Evolutionary conservation across 2,329 filamentous ascomycete species (phyloP), one percentile per base, ranked within the genome.

Genomic region (Fusarium nelsonii): DNA sequence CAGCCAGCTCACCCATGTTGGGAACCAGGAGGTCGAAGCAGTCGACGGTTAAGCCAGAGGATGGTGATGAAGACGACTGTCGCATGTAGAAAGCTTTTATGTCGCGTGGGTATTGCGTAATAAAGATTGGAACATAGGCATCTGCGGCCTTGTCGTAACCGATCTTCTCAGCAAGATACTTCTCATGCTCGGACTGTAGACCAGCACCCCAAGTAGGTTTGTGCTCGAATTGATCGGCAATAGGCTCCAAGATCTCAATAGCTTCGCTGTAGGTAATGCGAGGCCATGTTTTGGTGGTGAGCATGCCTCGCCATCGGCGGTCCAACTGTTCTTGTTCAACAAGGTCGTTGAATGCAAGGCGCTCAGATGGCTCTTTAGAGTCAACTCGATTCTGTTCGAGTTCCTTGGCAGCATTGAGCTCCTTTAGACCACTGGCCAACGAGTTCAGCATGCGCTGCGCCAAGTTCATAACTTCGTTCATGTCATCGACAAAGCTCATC

Each of bases 21-120:
- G 93, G 93, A 16, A 97, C 89, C 16, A 97, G 84, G 48, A 97
- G 87, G 78, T 97, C 94, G 77, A 97, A 97, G 81, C 93, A 97
- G 63, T 94, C 92, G 14, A 93, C 93, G 6, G 93, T 97, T 46
- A 76, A 72, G 45, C 79, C 77, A 45, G 76, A 69, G 6, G 69
- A 28, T 10, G 75, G 74, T 14, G 74, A 70, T 1, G 74, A 63
- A 23, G 71, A 67, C 14, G 78, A 81, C 54, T 80, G 79, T 41
- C 79, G 81, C 84, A 86, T 86, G 78, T 86, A 99, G 81, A 98
- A 99, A 12, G 95, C 93, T 81, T 99, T 99, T 78, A 96, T 89
- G 48, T 85, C 83, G 69, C 88, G 88, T n/a, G 96, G 96, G 77
- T 97, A 99, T 78, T 97, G 86, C 15, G 94, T 98, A 69, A 99